Evolutionary conservation across 2,329 filamentous ascomycete genomes (phyloP).

Genomic region (Apiospora aurea): DNA sequence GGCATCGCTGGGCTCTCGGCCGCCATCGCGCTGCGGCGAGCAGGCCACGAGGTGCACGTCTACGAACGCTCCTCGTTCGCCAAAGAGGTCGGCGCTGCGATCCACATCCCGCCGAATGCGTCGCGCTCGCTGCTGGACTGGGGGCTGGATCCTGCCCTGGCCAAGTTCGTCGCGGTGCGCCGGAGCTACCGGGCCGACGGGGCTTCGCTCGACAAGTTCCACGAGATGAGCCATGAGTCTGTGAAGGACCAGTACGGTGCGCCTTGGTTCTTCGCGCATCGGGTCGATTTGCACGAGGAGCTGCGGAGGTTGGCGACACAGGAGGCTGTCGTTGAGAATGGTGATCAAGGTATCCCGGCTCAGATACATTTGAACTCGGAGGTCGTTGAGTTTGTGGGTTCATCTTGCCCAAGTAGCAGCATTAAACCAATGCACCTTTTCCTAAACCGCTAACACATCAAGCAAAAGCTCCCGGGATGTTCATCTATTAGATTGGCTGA

Average conservation of each 20-base stretch:
- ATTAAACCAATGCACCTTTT: no score
- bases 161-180: constrained; percentile 34
- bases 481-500: constrained; percentile 59
- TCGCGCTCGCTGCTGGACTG: constrained; percentile 42
- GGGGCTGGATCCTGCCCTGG: constrained; percentile 42
- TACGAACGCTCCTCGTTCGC: constrained; percentile 42
- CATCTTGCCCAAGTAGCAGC: no score
- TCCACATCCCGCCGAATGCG: constrained; percentile 48
- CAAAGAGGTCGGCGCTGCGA: constrained; percentile 51
- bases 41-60: constrained; percentile 38
- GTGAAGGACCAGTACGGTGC: constrained; percentile 38
- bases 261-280: constrained; percentile 46
- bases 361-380: constrained; percentile 35
- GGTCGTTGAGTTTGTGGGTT: constrained; percentile 40
- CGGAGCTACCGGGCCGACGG: constrained; percentile 32
- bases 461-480: neutral
- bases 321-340: constrained; percentile 32
- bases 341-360: constrained; percentile 34
- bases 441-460: neutral
- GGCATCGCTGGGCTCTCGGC: constrained; percentile 41
- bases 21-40: constrained; percentile 38
- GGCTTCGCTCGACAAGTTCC: constrained; percentile 28
- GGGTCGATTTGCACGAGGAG: constrained; percentile 49
- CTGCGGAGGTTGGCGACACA: constrained; percentile 44
- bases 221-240: constrained; percentile 32